Evolutionary conservation across 345 rosid species (phyloP).

Genomic region (Mercurialis annua): DNA sequence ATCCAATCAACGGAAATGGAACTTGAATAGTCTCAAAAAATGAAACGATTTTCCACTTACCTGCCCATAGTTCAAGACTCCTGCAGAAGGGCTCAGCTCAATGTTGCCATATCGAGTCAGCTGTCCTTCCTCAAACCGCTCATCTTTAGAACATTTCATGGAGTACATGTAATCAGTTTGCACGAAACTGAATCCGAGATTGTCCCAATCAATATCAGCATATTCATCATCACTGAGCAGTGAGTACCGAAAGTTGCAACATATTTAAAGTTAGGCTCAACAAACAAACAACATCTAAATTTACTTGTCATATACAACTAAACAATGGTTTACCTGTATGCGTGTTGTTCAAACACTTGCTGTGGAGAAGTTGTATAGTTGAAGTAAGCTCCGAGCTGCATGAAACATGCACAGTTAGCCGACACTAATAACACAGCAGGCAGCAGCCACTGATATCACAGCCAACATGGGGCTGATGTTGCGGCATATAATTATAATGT

Average conservation of each 20-base stretch:
- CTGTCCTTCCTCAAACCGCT: slow-evolving; percentile 43
- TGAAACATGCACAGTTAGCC: slow-evolving; percentile 5
- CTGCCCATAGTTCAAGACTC: slow-evolving; percentile 88
- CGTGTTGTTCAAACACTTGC: slow-evolving; percentile 19
- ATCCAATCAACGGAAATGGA: too few relatives aligned
- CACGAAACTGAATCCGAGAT: slow-evolving; percentile 60
- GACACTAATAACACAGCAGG: too few relatives aligned
- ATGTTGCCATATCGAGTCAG: slow-evolving; percentile 53
- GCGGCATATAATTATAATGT: too few relatives aligned
- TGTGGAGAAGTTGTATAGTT: slow-evolving; percentile 30
- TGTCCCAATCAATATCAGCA: slow-evolving; percentile 81
- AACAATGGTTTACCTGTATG: slow-evolving; percentile 23
- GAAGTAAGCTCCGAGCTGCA: slow-evolving; percentile 28
- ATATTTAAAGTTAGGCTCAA: background rate
- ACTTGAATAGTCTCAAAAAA: background rate
- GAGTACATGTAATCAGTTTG: slow-evolving; percentile 77
- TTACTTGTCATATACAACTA: background rate
- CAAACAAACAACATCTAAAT: background rate
- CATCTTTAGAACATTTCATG: slow-evolving; percentile 50
- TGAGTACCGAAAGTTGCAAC: background rate
- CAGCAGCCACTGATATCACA: too few relatives aligned
- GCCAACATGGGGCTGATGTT: too few relatives aligned
- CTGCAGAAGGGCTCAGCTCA: slow-evolving; percentile 74
- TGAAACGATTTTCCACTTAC: slow-evolving; percentile 28
- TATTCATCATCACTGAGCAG: slow-evolving; percentile 47